Evolutionary conservation across 208 protist genomes (phyloP).

Genomic region (Endotrypanum monterogeii): DNA sequence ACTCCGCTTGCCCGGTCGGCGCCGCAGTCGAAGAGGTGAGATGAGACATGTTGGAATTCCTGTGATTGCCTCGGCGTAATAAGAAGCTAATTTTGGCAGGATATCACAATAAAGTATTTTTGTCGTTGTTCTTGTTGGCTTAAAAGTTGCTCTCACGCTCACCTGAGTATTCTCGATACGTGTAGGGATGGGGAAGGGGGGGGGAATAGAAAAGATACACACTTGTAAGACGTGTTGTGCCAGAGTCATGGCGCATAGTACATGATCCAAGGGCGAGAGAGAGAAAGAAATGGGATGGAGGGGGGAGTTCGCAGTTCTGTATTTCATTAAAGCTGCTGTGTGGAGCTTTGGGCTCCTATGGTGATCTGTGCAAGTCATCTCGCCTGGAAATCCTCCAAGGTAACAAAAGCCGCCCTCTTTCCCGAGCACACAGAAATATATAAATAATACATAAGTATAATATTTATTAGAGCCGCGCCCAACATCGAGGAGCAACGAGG

Average conservation of each 20-base stretch:
- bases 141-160: not conserved
- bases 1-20: not conserved
- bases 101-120: too few relatives aligned
- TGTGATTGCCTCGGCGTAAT: not conserved
- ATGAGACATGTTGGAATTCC: not conserved
- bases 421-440: not conserved
- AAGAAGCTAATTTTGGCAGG: not conserved
- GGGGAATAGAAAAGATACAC: not conserved
- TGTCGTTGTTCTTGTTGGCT: not conserved
- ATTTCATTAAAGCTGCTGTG: too few relatives aligned
- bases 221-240: not conserved
- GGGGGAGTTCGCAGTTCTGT: not conserved
- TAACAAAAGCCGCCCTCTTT: not conserved
- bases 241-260: not conserved
- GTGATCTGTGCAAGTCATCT: not conserved
- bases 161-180: not conserved
- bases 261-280: too few relatives aligned
- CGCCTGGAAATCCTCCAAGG: not conserved
- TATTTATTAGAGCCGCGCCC: not conserved
- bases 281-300: not conserved
- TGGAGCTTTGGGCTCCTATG: too few relatives aligned
- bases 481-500: not conserved
- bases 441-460: too few relatives aligned
- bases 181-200: too few relatives aligned
- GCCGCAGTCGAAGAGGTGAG: conserved; percentile 1